Evolutionary conservation across 177 flowering plant genomes (phyloP), one percentile per base, ranked within the genome.

Genomic region (Vitis hybrid): DNA sequence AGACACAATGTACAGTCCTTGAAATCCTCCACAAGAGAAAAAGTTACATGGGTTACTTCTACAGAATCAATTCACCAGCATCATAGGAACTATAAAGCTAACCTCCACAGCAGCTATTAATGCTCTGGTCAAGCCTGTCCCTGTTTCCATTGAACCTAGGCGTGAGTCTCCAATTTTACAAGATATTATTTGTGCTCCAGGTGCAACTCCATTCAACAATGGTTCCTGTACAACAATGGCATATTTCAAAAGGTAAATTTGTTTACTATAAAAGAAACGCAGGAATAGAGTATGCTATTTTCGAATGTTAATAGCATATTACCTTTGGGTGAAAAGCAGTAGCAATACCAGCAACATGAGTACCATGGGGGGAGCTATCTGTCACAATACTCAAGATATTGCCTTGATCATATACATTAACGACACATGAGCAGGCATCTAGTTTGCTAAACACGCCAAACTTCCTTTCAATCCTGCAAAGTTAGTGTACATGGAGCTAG

Each of bases 331-430:
- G 92, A 84, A 85, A 91, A 75, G 99, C 98, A 77, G 96, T 73
- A 72, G 99, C 88, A 70, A 95, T 95, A 50, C 99, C 98, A 77
- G 99, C 98, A 87, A 95, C 99, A 86, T 95, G 99, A 77, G 99
- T 95, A 17, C 90, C 99, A 85, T 95, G 99, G 12, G 98, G 98
- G 5, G 99, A 95, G 77, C 88, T 17, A 78, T 95, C 99, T 11
- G 99, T 95, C 18, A 95, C 99, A 69, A 95, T 89, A 72, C 99
- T 95, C 73, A 95, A 78, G 67, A 91, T 70, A 52, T 89, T 95
- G 61, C 99, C 99, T 53, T 81, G 92, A 76, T 93, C 82, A 76
- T 90, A 95, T 9, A 95, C 85, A 76, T 95, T 95, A 61, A 86
- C 81, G 70, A 91, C 97, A 75, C 83, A 89, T 75, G 99, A 70